Conservation (phyloP, 495 filamentous ascomycete species). For the Massariosphaeria phaeospora region DNA sequence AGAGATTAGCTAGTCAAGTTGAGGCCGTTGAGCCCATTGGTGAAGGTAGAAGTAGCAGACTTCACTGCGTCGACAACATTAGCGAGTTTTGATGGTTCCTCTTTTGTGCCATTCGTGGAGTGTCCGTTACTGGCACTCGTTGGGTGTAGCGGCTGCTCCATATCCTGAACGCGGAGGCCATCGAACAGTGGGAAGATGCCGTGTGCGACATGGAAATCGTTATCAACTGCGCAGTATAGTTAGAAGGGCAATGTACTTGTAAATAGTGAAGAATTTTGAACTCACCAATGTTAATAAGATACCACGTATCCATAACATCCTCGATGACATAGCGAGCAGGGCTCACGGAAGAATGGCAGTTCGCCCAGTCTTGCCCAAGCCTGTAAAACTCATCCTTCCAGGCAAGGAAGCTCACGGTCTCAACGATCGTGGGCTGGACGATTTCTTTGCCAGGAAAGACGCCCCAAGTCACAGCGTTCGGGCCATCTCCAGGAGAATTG, state of each 20-base stretch:
- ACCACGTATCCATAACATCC: constrained; percentile 82
- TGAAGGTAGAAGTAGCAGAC: constrained; percentile 8
- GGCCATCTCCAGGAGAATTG: constrained; percentile 77
- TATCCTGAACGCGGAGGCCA: constrained; percentile 62
- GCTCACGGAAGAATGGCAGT: constrained; percentile 72
- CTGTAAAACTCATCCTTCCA: constrained; percentile 99
- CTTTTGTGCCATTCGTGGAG: not conserved
- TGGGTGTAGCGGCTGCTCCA: constrained; percentile 48
- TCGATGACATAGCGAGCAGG: constrained; percentile 81
- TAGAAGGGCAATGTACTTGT: not conserved
- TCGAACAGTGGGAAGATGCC: constrained; percentile 82
- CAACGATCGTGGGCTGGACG: constrained; percentile 98
- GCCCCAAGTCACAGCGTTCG: constrained; percentile 98
- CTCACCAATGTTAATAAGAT: constrained; percentile 88
- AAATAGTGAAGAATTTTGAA: not conserved
- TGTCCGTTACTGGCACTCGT: constrained; percentile 17
- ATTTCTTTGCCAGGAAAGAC: constrained; percentile 99
- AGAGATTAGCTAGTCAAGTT: constrained; percentile 15
- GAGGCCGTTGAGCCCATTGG: constrained; percentile 22
- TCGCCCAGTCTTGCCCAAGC: constrained; percentile 88
- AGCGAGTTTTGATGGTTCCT: not conserved
- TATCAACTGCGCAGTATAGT: constrained; percentile 63
- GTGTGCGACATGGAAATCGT: constrained; percentile 79
- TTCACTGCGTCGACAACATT: constrained; percentile 6
- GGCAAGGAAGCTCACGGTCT: constrained; percentile 93